Base-by-base conservation (phyloP, 306 rosid genomes). In the Macrotyloma uniflorum region DNA sequence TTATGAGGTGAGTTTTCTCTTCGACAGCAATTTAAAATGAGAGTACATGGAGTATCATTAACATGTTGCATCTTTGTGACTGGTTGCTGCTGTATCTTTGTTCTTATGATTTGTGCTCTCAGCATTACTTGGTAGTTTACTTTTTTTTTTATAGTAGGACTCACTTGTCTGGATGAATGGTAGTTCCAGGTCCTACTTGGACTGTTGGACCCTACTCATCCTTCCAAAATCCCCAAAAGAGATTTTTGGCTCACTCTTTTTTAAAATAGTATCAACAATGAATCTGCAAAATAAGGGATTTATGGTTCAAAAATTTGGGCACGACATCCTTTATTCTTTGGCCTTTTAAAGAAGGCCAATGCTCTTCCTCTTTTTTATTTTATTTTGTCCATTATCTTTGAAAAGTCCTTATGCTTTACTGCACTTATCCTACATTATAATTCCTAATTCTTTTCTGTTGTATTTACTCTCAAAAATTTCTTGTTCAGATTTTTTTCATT, bases 1-100 rank as follows among this genome's bases (percentile, higher is more conserved):
- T 57, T 57, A 24, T 26, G 18, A n/a, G 33, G n/a, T 24, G 36
- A 57, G 63, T 55, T 57, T 57, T 9, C 9, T 58, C 65, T 24
- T 57, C 3, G 64, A 24, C 38, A 13, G 65, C 20, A 58, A 58
- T 58, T 58, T 58, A 58, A 58, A 13, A 26, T 13, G 19, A 28
- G 38, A 26, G 26, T 26, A 30, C n/a, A 8, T 1, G 30, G 36
- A 51, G 66, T 72, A 53, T 70, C 32, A 18, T 49, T 49, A 49
- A 69, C 64, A 33, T 71, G 49, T 19, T 51, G 76, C 64, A 33
- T 14, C 42, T 49, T 0, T 51, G 63, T 71, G 54, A 22, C 54
- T 42, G 42, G 33, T 20, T 42, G 20, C 11, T 65, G 51, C 32
- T 20, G 19, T 40, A 19, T 65, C 33, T 65, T 3, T 32, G 33